Percentiles rank a stretch among this genome's conserved stretches.
These are phyloP conservation scores for Pythium sp. DNA, from an alignment of 352 stramenopile species.

Conservation along the genomic window DNA sequence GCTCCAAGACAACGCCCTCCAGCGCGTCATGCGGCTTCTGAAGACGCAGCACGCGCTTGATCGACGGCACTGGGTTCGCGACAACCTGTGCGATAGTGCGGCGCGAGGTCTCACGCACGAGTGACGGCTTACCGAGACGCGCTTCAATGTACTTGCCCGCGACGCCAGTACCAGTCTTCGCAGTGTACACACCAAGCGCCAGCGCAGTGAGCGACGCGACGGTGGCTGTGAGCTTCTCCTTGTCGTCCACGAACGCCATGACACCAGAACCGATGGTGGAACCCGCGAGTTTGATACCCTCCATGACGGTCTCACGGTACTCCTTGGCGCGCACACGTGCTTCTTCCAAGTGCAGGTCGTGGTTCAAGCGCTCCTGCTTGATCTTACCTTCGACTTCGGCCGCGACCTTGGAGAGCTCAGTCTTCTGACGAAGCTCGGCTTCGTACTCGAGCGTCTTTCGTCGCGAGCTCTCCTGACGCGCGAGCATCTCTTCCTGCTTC, in stretches of 20 bases:
- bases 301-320: constrained; percentile 93
- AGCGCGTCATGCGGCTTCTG: constrained; percentile 91
- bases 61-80: constrained; percentile 80
- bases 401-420: constrained; percentile 94
- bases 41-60: constrained; percentile 88
- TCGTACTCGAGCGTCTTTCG: constrained; percentile 98
- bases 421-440: constrained; percentile 92
- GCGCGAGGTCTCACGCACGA: constrained; percentile 97
- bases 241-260: constrained; percentile 93
- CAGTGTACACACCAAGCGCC: constrained; percentile 96
- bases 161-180: constrained; percentile 91
- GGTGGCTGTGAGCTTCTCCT: constrained; percentile 94
- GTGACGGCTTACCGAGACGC: constrained; percentile 94
- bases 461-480: constrained; percentile 93
- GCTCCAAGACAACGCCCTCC: constrained; percentile 94
- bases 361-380: constrained; percentile 97
- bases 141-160: constrained; percentile 95
- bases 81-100: constrained; percentile 82
- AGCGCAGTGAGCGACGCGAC: constrained; percentile 93
- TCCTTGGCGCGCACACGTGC: constrained; percentile 90
- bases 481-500: constrained; percentile 98
- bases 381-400: constrained; percentile 95
- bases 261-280: constrained; percentile 93
- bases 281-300: constrained; percentile 94
- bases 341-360: constrained; percentile 97